Base-by-base conservation (phyloP, 2,329 filamentous ascomycete genomes). In the Grosmannia huntii region DNA sequence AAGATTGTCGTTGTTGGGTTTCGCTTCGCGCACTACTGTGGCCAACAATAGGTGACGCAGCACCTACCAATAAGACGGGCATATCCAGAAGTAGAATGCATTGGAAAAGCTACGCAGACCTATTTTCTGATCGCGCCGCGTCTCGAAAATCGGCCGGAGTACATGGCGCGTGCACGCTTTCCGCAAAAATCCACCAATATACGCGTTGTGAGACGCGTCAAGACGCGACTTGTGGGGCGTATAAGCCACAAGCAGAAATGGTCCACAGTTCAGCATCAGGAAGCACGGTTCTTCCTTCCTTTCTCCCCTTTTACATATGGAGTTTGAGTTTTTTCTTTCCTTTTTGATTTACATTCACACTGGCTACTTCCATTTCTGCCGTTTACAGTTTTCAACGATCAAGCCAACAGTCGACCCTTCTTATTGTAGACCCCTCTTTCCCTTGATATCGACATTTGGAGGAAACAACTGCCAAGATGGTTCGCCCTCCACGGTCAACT, bases 401-500 rank as follows among this genome's bases (percentile, higher is more conserved):
- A 49, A 25, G 5, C 41, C 41, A 28, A 16, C 41, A 55, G 14
- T 49, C 41, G 41, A 28, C 23, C 53, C 53, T 57, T 57, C 55
- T 31, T 36, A 23, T 41, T 48, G 33, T 25, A 55, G 27, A 28
- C 5, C 33, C 12, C 3, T 49, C 36, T 25, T 49, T 33, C 33
- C 31, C n/a, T 41, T 50, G 41, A 16, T 23, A 10, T 51, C 23
- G 55, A 21, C 56, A 5, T 16, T 16, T 50, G n/a, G 27, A 41
- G 55, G 21, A 41, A 51, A 49, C 16, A 4, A 9, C 48, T 33
- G 51, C 33, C 44, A 56, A 48, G 27, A 62, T 62, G 57, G 57
- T 56, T 38, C 61, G 62, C 38, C 49, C 57, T 49, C 36, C 60
- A 23, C 62, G 62, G 23, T 36, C 60, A 11, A 57, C 59, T 10